A percentile compares a stretch with the other conserved stretches of the same genome.
phyloP scores from a whole-genome alignment of 495 filamentous ascomycete genomes.

The Xylaria cubensis region DNA sequence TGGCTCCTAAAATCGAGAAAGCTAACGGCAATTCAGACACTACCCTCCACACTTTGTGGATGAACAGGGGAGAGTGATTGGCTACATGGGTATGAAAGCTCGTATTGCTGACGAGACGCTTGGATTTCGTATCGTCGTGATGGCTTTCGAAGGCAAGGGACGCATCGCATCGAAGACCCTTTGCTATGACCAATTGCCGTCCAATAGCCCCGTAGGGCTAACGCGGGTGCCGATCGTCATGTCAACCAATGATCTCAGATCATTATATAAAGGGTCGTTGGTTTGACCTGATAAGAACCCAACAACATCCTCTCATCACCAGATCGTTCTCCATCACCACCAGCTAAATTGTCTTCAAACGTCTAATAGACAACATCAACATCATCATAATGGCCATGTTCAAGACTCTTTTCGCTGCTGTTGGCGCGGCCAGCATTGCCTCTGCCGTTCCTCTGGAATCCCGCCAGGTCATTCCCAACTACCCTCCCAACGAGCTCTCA shows the following conservation, averaged over 20 bases:
- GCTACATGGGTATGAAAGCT: slow-evolving; percentile 8
- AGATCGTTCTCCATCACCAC: slow-evolving; percentile 3
- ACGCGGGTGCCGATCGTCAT: slow-evolving; percentile 19
- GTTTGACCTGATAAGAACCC: neutral
- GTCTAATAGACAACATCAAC: neutral
- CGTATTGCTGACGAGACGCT: slow-evolving; percentile 19
- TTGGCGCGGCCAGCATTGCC: slow-evolving; percentile 18
- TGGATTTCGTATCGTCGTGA: neutral
- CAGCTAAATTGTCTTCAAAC: neutral
- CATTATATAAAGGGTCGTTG: neutral
- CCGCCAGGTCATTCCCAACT: slow-evolving; percentile 19
- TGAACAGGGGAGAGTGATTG: slow-evolving; percentile 17
- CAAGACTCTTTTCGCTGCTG: slow-evolving; percentile 5
- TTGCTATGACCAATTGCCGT: slow-evolving; percentile 2
- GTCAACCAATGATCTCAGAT: neutral
- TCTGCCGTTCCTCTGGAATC: slow-evolving; percentile 5
- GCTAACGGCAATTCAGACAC: neutral
- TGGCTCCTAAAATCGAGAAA: neutral
- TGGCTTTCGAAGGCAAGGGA: neutral
- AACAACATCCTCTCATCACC: slow-evolving; percentile 2
- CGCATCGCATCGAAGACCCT: neutral
- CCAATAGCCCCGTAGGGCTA: neutral
- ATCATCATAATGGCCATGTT: slow-evolving; percentile 14
- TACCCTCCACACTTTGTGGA: neutral
- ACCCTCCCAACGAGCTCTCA: slow-evolving; percentile 24